Percentiles rank a stretch among this genome's conserved stretches.
These are phyloP conservation scores for Yamadazyma aaseri DNA, from an alignment of 1,139 yeast species.

Conservation along the genomic window DNA sequence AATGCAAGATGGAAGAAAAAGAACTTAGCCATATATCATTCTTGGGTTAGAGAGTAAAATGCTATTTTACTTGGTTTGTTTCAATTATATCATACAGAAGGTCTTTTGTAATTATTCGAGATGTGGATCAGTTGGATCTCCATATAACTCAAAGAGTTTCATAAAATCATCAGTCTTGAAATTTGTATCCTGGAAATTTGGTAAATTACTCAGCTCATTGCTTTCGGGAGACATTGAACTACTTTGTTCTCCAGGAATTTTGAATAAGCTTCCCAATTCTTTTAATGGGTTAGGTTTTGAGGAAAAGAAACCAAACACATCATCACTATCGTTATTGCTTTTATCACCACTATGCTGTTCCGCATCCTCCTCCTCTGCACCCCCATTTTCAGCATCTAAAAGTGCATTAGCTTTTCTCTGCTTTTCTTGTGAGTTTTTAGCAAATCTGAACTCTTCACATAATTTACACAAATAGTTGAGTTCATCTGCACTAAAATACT, in stretches of 20 bases:
- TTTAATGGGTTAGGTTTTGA: slow-evolving; percentile 8
- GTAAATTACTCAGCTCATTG: slow-evolving; percentile 4
- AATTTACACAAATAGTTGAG: slow-evolving; percentile 36
- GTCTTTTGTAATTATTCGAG: slow-evolving; percentile 10
- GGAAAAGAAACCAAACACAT: background rate
- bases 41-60: no score
- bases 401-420: slow-evolving; percentile 14
- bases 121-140: slow-evolving; percentile 22
- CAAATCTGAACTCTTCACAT: slow-evolving; percentile 42
- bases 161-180: slow-evolving; percentile 35
- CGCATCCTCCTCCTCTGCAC: background rate
- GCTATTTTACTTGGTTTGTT: no score
- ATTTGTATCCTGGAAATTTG: slow-evolving; percentile 11
- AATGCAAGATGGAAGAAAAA: no score
- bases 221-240: background rate
- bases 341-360: background rate
- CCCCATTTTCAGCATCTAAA: background rate
- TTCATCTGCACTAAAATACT: slow-evolving; percentile 37
- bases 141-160: slow-evolving; percentile 39
- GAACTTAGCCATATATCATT: no score
- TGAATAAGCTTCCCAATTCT: slow-evolving; percentile 8
- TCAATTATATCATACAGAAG: no score
- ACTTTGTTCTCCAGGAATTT: slow-evolving; percentile 2
- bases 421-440: slow-evolving; percentile 34
- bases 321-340: background rate